Conservation (phyloP, 441 rosid genomes). For the Kokia cookei region DNA sequence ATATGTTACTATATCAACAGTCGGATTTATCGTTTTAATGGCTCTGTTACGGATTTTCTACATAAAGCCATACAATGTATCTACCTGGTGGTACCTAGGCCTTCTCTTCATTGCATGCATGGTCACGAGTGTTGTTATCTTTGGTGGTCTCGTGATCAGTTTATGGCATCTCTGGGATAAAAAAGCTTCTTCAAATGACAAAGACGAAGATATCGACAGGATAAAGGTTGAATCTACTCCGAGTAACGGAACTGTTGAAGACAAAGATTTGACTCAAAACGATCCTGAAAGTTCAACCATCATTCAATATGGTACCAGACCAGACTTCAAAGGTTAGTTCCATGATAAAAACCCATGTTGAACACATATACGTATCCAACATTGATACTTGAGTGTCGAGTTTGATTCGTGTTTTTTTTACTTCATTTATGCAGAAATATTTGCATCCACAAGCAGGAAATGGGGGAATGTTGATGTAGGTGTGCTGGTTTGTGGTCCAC, state of each 20-base stretch:
- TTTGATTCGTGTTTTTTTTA: not conserved
- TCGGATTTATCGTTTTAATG: conserved; percentile 49
- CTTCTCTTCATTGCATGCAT: conserved; percentile 55
- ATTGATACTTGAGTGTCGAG: not conserved
- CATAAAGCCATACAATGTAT: conserved; percentile 39
- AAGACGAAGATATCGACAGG: conserved; percentile 10
- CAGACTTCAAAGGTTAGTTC: conserved; percentile 54
- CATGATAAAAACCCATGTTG: not conserved
- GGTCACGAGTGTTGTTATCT: conserved; percentile 55
- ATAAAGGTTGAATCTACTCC: conserved; percentile 7
- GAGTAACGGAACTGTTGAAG: conserved; percentile 1
- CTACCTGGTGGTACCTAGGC: conserved; percentile 82
- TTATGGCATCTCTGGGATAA: conserved; percentile 71
- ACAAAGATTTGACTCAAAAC: conserved; percentile 8
- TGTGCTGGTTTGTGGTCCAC: conserved; percentile 82
- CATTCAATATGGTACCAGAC: conserved; percentile 43
- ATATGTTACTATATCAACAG: conserved; percentile 44
- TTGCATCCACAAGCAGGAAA: conserved; percentile 37
- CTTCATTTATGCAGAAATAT: conserved; percentile 47
- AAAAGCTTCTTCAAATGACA: conserved; percentile 19
- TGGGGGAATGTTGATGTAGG: conserved; percentile 83
- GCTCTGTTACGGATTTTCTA: conserved; percentile 47
- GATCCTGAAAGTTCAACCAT: conserved; percentile 22
- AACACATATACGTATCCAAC: not conserved
- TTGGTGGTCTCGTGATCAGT: conserved; percentile 60